phyloP scores from a whole-genome alignment of 352 stramenopile species.

The Phytopythium vexans region DNA sequence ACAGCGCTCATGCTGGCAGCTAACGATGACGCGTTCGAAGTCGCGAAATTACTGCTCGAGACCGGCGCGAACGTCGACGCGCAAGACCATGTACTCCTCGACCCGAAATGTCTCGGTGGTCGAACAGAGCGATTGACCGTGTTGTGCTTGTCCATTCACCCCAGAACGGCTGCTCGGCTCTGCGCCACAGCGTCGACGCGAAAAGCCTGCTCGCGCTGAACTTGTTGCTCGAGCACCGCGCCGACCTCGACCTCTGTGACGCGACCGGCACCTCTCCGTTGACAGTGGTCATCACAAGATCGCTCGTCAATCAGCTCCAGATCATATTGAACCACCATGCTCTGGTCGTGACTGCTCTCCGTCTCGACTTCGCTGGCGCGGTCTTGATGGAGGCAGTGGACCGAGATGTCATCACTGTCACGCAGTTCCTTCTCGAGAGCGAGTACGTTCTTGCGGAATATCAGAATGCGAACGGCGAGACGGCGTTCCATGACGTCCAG shows the following conservation, averaged over 20 bases:
- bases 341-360: background rate
- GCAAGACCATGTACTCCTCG: slow-evolving; percentile 12
- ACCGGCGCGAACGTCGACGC: slow-evolving; percentile 7
- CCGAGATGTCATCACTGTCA: slow-evolving; percentile 14
- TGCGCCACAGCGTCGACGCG: slow-evolving; percentile 10
- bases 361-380: slow-evolving; percentile 12
- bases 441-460: slow-evolving; percentile 24
- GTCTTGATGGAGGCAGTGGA: slow-evolving; percentile 23
- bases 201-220: slow-evolving; percentile 21
- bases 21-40: slow-evolving; percentile 13
- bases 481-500: slow-evolving; percentile 19
- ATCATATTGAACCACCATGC: background rate
- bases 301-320: background rate
- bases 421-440: slow-evolving; percentile 19
- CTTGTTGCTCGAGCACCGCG: slow-evolving; percentile 20
- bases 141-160: background rate
- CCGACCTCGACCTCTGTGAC: slow-evolving; percentile 20
- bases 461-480: slow-evolving; percentile 23
- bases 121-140: background rate
- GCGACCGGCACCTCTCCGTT: slow-evolving; percentile 18
- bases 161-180: slow-evolving; percentile 7
- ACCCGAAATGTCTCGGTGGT: background rate
- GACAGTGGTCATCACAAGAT: slow-evolving; percentile 13
- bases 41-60: slow-evolving; percentile 17
- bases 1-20: slow-evolving; percentile 20